Conservation (phyloP, 345 rosid genomes). For the Excoecaria cochinchinensis region DNA sequence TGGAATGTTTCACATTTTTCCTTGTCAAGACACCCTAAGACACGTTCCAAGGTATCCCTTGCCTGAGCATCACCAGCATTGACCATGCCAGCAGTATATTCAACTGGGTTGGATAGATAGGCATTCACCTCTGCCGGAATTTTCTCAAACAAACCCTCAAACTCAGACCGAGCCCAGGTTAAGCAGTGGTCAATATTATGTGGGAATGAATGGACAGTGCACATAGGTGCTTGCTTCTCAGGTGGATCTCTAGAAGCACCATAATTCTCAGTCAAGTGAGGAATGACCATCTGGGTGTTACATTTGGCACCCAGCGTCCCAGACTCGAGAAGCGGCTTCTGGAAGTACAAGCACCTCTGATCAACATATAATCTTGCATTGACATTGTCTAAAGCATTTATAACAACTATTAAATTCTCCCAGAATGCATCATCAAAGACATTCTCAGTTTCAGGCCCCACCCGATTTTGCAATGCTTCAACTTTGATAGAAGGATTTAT, state of each 20-base stretch:
- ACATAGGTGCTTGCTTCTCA: conserved; percentile 99
- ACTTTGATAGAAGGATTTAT: conserved; percentile 73
- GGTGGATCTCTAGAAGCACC: conserved; percentile 99
- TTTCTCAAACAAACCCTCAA: conserved; percentile 97
- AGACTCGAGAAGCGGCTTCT: conserved; percentile 98
- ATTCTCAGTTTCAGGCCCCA: conserved; percentile 89
- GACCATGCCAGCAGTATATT: conserved; percentile 62
- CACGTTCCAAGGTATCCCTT: conserved; percentile 80
- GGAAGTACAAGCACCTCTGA: conserved; percentile 95
- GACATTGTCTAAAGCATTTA: conserved; percentile 95
- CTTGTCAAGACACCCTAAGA: conserved; percentile 86
- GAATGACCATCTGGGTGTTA: conserved; percentile 98
- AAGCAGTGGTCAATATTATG: conserved; percentile 99
- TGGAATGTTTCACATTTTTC: conserved; percentile 85
- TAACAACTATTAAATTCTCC: conserved; percentile 79
- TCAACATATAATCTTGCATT: conserved; percentile 97
- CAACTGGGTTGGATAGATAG: conserved; percentile 70
- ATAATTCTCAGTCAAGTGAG: conserved; percentile 95
- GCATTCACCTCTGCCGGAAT: conserved; percentile 97
- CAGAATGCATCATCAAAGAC: conserved; percentile 86
- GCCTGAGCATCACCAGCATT: conserved; percentile 98
- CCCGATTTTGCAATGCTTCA: conserved; percentile 96
- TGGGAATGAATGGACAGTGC: conserved; percentile 98
- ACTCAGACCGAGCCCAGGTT: conserved; percentile 99
- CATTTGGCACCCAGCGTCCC: conserved; percentile 98